These are phyloP conservation scores for Scortechinia acanthostroma DNA, from an alignment of 2,329 filamentous ascomycete species.

Conservation along the genomic window DNA sequence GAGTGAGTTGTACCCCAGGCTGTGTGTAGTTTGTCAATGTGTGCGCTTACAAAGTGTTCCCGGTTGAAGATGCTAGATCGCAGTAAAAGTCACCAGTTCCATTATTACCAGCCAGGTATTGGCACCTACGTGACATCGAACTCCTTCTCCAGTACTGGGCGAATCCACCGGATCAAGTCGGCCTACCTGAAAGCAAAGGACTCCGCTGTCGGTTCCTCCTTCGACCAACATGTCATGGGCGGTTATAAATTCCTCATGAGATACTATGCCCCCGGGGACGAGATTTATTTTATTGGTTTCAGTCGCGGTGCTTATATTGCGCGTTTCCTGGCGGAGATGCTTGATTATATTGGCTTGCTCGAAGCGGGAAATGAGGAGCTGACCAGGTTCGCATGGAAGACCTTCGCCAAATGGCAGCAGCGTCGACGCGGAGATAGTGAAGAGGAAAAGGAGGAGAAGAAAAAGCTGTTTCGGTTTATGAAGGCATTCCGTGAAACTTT, in stretches of 20 bases:
- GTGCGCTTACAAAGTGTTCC: not conserved
- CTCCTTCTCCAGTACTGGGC: conserved; percentile 26
- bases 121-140: conserved; percentile 38
- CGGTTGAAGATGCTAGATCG: conserved; percentile 34
- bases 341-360: conserved; percentile 36
- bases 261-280: conserved; percentile 36
- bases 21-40: not conserved
- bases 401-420: conserved; percentile 18
- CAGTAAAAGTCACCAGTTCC: conserved; percentile 29
- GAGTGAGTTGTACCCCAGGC: too few relatives aligned
- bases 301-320: conserved; percentile 42
- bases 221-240: conserved; percentile 40
- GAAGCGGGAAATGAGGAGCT: conserved; percentile 43
- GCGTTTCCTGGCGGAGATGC: conserved; percentile 42
- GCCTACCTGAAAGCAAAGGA: conserved; percentile 29
- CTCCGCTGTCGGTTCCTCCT: conserved; percentile 33
- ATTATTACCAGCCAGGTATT: conserved; percentile 45
- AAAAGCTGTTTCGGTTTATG: conserved; percentile 14
- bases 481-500: conserved; percentile 37
- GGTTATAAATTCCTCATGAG: conserved; percentile 47
- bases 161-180: conserved; percentile 20
- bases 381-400: conserved; percentile 37
- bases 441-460: conserved; percentile 11
- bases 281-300: conserved; percentile 47
- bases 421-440: conserved; percentile 9